A percentile compares a stretch with the other conserved stretches of the same genome.
Evolutionary conservation across 495 filamentous ascomycete genomes (phyloP).

Genomic region (Penicillium simplicissimum): DNA sequence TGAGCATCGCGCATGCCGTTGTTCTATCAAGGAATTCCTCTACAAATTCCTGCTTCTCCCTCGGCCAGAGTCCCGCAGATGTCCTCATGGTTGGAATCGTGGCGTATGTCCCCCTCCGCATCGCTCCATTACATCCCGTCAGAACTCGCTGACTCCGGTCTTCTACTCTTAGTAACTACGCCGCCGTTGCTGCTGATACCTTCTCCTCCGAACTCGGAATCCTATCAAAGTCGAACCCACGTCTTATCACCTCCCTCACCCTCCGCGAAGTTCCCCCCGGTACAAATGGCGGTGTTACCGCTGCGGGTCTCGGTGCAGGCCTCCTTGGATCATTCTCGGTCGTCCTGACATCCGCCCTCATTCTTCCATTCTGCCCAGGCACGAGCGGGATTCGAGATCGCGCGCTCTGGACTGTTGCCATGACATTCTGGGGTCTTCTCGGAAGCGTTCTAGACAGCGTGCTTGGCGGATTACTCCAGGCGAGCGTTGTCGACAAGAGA

Average conservation of each 20-base stretch:
- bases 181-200: conserved; percentile 87
- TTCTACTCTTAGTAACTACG: conserved; percentile 64
- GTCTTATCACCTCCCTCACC: conserved; percentile 81
- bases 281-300: conserved; percentile 89
- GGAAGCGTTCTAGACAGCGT: conserved; percentile 86
- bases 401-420: conserved; percentile 54
- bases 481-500: conserved; percentile 79
- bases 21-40: conserved; percentile 44
- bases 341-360: conserved; percentile 60
- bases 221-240: conserved; percentile 69
- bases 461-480: conserved; percentile 82
- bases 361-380: conserved; percentile 67
- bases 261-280: conserved; percentile 78
- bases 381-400: conserved; percentile 52
- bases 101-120: conserved; percentile 37
- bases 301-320: conserved; percentile 70
- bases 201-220: conserved; percentile 96
- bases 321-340: conserved; percentile 72
- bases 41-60: conserved; percentile 37
- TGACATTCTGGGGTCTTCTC: conserved; percentile 69
- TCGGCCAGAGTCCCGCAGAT: conserved; percentile 42
- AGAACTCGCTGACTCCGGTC: not conserved
- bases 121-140: not conserved
- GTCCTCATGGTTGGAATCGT: conserved; percentile 59
- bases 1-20: conserved; percentile 70